Evolutionary conservation across 257 asterid genomes (phyloP), one percentile per base, ranked within the genome.

Genomic region (Nicotiana sylvestris): DNA sequence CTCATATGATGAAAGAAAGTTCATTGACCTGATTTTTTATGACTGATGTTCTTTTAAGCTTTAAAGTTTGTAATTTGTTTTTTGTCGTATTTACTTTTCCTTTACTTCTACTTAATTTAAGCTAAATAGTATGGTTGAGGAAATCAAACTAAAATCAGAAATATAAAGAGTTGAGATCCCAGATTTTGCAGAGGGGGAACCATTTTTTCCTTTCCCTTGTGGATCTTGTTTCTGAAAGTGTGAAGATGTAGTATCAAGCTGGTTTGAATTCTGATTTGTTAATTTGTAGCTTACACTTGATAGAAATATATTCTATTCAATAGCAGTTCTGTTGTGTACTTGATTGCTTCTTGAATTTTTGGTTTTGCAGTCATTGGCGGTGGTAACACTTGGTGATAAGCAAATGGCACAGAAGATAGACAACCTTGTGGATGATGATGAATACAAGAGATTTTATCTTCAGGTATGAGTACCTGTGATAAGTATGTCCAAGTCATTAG

Each of bases 341-440:
- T 62, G 65, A 58, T 85, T 18, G 43, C 69, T 66, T 16, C 49
- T 84, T 56, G 13, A 7, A 68, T 82, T 76, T 78, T 81, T 55
- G 70, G 49, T 81, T 83, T 55, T 65, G 66, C 83, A 94, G 97
- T 89, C 99, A 35, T 86, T 96, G 87, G 99, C 99, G 13, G 99
- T 96, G 83, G 98, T 86, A 87, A 94, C 99, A 55, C 98, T 96
- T 77, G 99, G 99, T 85, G 99, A 96, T 87, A 91, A 89, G 85
- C 89, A 94, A 81, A 96, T 96, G 99, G 98, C 99, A 51, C 99
- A 94, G 84, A 92, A 90, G 87, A 82, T 96, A 81, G 99, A 96
- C 90, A 94, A 93, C 89, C 96, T 96, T 79, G 91, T 96, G 58
- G 98, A 96, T 88, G 98, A 94, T 18, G 99, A 94, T 76, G 99